These are phyloP conservation scores for Nigrospora osmanthi DNA, from an alignment of 2,329 filamentous ascomycete genomes.

Conservation along the genomic window DNA sequence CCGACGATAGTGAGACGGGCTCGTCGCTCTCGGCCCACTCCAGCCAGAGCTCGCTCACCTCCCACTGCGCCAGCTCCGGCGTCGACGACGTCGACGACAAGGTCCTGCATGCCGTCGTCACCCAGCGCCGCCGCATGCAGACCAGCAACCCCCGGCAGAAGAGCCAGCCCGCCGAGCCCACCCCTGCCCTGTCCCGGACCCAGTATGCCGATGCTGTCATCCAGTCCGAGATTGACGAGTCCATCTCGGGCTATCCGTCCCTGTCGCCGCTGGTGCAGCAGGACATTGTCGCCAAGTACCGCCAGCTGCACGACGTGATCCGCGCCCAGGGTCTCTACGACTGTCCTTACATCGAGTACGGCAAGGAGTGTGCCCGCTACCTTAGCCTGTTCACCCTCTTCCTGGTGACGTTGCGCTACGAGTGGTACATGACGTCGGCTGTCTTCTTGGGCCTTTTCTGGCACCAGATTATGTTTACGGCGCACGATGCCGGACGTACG, in stretches of 20 bases:
- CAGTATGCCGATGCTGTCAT: constrained; percentile 28
- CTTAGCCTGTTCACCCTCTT: constrained; percentile 40
- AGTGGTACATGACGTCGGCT: constrained; percentile 52
- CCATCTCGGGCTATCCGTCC: constrained; percentile 37
- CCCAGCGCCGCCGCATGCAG: neutral
- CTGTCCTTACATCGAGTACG: constrained; percentile 51
- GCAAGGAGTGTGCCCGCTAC: constrained; percentile 50
- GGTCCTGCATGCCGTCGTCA: neutral
- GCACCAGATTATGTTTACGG: constrained; percentile 63
- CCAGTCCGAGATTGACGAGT: constrained; percentile 25
- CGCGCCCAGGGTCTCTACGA: constrained; percentile 48
- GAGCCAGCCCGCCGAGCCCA: neutral
- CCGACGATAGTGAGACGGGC: no score
- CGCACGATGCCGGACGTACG: constrained; percentile 57
- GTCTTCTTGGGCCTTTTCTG: constrained; percentile 55
- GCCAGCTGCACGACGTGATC: constrained; percentile 44
- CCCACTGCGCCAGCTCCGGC: constrained; percentile 4
- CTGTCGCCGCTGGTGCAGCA: constrained; percentile 45
- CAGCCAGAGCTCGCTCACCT: constrained; percentile 6
- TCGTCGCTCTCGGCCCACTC: neutral
- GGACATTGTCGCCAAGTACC: constrained; percentile 47
- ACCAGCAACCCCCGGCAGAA: neutral
- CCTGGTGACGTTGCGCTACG: constrained; percentile 31
- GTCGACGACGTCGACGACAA: neutral
- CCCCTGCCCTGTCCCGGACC: constrained; percentile 5